A percentile compares a stretch with the other conserved stretches of the same genome.
Conservation (phyloP, 768 basidiomycete genomes). For the Tremella yokohamensis region DNA sequence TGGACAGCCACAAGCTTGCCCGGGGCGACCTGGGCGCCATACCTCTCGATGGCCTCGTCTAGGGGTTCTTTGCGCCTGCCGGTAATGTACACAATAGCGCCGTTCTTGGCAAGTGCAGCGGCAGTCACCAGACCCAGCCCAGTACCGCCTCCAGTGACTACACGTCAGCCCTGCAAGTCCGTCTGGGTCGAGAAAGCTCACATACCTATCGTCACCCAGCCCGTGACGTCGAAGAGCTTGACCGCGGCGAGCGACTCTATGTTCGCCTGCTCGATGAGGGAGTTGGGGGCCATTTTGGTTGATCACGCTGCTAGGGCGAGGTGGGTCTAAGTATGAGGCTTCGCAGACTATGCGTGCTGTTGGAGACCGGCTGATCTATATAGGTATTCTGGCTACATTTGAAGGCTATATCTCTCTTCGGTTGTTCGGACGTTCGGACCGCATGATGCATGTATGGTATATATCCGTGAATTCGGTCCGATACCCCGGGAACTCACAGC, state of each 20-base stretch:
- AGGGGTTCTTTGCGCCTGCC: constrained; percentile 43
- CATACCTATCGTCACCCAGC: constrained; percentile 47
- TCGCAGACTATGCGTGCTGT: no score
- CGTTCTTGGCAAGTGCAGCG: constrained; percentile 42
- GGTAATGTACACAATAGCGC: constrained; percentile 48
- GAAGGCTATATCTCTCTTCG: no score
- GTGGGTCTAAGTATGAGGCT: no score
- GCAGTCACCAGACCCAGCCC: constrained; percentile 37
- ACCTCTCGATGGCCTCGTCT: constrained; percentile 27
- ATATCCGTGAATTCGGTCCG: no score
- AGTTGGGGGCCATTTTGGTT: no score
- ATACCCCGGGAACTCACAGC: no score
- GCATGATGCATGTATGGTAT: no score
- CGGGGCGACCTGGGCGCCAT: constrained; percentile 18
- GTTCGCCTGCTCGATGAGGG: not conserved
- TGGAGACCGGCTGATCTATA: no score
- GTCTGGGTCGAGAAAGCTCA: not conserved
- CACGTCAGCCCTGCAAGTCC: not conserved
- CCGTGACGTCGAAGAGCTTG: constrained; percentile 44
- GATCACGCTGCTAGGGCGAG: no score
- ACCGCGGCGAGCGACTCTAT: constrained; percentile 24
- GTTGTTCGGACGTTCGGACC: no score
- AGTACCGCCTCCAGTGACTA: constrained; percentile 35
- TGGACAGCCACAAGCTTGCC: constrained; percentile 40
- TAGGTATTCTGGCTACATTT: no score